Conservation (phyloP, 306 rosid genomes). For the Quercus aquifolioides region DNA sequence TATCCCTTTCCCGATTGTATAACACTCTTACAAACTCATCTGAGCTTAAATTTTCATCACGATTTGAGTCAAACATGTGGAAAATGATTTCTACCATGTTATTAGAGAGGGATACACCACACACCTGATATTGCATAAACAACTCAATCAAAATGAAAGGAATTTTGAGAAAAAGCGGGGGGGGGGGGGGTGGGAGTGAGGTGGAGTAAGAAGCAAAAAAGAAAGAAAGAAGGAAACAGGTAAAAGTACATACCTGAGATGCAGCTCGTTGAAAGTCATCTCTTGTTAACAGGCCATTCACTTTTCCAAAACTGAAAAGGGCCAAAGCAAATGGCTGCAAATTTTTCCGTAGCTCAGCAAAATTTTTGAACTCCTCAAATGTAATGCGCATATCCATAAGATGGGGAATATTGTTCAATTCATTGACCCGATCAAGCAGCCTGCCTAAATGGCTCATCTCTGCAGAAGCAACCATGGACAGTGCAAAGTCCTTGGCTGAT, state of each 20-base stretch:
- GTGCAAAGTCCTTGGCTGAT: slow-evolving; percentile 81
- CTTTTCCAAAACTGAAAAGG: slow-evolving; percentile 77
- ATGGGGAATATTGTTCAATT: slow-evolving; percentile 39
- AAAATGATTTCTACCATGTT: slow-evolving; percentile 66
- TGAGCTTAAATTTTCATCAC: slow-evolving; percentile 58
- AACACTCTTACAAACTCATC: slow-evolving; percentile 68
- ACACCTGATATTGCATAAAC: slow-evolving; percentile 52
- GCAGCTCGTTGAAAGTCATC: slow-evolving; percentile 86
- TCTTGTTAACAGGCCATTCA: slow-evolving; percentile 60
- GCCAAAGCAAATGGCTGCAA: slow-evolving; percentile 77
- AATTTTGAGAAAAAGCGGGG: neutral
- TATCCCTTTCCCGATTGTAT: slow-evolving; percentile 60
- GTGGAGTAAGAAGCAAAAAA: neutral
- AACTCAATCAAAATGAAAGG: neutral
- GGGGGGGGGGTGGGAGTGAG: no score
- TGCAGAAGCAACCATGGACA: slow-evolving; percentile 93
- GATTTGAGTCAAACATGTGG: slow-evolving; percentile 69
- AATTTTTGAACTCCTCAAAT: slow-evolving; percentile 74
- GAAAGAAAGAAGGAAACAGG: slow-evolving; percentile 11
- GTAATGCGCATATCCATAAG: slow-evolving; percentile 56
- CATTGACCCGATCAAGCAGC: slow-evolving; percentile 65
- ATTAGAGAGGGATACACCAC: slow-evolving; percentile 58
- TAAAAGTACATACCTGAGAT: slow-evolving; percentile 48
- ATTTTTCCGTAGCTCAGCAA: slow-evolving; percentile 67
- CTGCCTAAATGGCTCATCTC: slow-evolving; percentile 50